Base-by-base conservation (phyloP, 1,139 yeast genomes). In the Taphrina wiesneri region DNA sequence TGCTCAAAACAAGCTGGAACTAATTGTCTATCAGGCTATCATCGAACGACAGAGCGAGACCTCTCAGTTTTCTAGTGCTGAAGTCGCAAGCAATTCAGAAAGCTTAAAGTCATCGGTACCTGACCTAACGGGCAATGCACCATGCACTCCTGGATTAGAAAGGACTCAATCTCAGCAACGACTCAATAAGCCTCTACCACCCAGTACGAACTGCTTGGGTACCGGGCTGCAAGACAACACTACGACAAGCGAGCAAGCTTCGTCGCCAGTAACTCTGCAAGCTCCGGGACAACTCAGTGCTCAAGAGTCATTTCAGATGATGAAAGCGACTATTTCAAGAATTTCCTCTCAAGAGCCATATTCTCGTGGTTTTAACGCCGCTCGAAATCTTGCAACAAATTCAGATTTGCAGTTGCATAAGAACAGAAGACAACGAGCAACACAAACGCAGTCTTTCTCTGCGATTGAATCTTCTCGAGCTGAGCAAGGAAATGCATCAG, bases 291-390 rank as follows among this genome's bases (percentile, higher is more conserved):
- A 39, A 3, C 13, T 39, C n/a, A 39, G 17, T n/a, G 28, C n/a
- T 45, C 25, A 25, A 26, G 56, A 52, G 7, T 30, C 56, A 2
- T 52, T 52, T 21, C 45, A 19, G 28, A 28, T 28, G 17, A 52
- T 52, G 56, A 52, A 52, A 28, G 45, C 30, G 15, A 52, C 45
- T 6, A 52, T 52, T 4, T n/a, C 36, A 11, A 25, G n/a, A 13
- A 52, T 52, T 13, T 52, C 56, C 28, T n/a, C 23, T 5, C 45
- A 52, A 25, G 56, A 52, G 21, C 9, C 56, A 9, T 52, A 52
- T 34, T 30, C 56, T 6, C 56, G 56, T 11, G 36, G 54, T 7
- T 49, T 26, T 28, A 17, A 49, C 7, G 54, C 54, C 3, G 54
- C 54, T 7, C 11, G 54, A 17, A 49, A 30, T 17, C 28, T 49